A percentile compares a stretch with the other conserved stretches of the same genome.
Conservation (phyloP, 495 filamentous ascomycete genomes). For the Xylaria acuta region DNA sequence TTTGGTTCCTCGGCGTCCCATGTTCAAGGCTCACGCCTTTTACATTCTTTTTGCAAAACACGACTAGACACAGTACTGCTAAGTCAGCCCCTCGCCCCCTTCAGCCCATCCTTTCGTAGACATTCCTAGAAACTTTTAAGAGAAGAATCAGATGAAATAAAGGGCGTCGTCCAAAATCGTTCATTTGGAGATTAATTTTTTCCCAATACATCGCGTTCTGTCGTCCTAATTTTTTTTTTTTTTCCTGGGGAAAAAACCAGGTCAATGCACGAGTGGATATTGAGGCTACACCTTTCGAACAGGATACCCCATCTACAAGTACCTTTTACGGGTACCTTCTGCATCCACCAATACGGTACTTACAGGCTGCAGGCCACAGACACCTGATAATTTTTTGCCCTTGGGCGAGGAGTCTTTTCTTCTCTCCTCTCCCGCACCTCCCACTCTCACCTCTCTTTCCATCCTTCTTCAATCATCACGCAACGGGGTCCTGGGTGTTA, state of each 20-base stretch:
- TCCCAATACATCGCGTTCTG: not conserved
- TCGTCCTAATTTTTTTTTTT: not conserved
- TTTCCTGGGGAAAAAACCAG: not conserved
- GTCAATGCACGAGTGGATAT: not conserved
- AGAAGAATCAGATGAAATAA: conserved; percentile 1
- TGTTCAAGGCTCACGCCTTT: conserved; percentile 4
- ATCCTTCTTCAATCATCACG: conserved; percentile 23
- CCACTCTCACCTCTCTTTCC: conserved; percentile 20
- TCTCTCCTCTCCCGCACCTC: conserved; percentile 18
- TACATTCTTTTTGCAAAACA: conserved; percentile 7
- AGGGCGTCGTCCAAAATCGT: not conserved
- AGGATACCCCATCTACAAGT: conserved; percentile 6
- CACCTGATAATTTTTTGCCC: conserved; percentile 41
- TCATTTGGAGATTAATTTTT: not conserved
- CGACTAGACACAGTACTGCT: not conserved
- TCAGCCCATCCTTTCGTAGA: not conserved
- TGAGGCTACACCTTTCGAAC: not conserved
- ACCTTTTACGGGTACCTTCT: conserved; percentile 11
- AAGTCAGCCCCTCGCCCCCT: conserved; percentile 7
- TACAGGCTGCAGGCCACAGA: conserved; percentile 42
- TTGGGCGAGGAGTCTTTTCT: conserved; percentile 23
- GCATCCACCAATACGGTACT: conserved; percentile 15
- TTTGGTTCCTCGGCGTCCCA: not conserved
- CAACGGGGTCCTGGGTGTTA: conserved; percentile 25
- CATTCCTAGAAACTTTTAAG: not conserved